Conservation (phyloP, 371 early-diverging fungal species). For the Circinella umbellata region DNA sequence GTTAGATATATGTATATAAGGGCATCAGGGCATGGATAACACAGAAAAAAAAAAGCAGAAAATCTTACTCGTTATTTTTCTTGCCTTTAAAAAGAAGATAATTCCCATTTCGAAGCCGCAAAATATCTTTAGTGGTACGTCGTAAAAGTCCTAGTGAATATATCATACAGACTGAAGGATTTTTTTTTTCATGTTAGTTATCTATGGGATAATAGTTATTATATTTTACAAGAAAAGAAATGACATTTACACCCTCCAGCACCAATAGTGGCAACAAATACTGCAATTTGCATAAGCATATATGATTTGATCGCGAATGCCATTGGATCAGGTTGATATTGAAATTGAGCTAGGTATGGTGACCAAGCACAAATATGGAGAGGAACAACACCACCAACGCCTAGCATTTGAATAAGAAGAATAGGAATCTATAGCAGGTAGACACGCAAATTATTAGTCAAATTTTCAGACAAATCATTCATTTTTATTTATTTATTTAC, state of each 20-base stretch:
- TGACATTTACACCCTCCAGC: slow-evolving; percentile 41
- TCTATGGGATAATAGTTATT: no score
- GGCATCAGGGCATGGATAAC: no score
- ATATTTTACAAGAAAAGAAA: neutral
- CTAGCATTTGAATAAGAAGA: slow-evolving; percentile 42
- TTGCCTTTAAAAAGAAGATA: slow-evolving; percentile 55
- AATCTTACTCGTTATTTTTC: slow-evolving; percentile 39
- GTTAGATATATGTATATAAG: neutral
- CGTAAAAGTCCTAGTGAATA: slow-evolving; percentile 50
- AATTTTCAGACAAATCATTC: no score
- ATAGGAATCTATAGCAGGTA: slow-evolving; percentile 38
- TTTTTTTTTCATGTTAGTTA: neutral
- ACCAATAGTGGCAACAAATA: slow-evolving; percentile 42
- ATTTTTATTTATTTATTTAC: slow-evolving; percentile 19
- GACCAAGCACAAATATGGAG: slow-evolving; percentile 45
- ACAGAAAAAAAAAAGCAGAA: no score
- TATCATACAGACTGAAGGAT: slow-evolving; percentile 38
- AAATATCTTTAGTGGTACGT: slow-evolving; percentile 50
- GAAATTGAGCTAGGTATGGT: slow-evolving; percentile 41
- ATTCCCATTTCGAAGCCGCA: slow-evolving; percentile 42
- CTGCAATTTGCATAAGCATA: slow-evolving; percentile 39
- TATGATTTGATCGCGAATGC: slow-evolving; percentile 40
- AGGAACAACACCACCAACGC: slow-evolving; percentile 50
- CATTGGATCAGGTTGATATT: slow-evolving; percentile 43
- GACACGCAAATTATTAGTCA: no score